Evolutionary conservation across 2,329 filamentous ascomycete genomes (phyloP), one percentile per base, ranked within the genome.

Genomic region (Cordyceps militaris): DNA sequence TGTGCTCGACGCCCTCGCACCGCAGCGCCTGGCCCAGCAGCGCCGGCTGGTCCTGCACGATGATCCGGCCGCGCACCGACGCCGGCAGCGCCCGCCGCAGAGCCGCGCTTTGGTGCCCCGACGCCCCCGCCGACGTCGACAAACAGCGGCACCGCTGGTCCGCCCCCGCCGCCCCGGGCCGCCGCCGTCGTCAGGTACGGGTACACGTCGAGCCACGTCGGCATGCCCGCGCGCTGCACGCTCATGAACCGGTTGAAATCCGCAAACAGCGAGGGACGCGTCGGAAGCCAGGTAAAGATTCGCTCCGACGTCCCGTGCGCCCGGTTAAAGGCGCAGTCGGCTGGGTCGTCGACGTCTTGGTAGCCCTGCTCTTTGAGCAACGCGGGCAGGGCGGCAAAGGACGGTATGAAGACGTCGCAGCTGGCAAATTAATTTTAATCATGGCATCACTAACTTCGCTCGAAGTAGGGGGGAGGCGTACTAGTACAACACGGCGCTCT

Each of bases 31-130:
- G 60, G 10, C 59, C 57, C 5, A 70, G 24, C 1, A 71, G 63
- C 10, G 63, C 63, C 0, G 64, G 62, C n/a, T 65, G 59, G 38
- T 70, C 66, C 54, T 67, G 62, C 30, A 72, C 60, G 8, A 68
- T 51, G 19, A 71, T 32, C 11, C 28, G 16, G 16, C 38, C 38
- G 3, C 11, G 19, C 23, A 53, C 23, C 21, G 10, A 7, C 7
- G 16, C 30, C 14, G 53, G 28, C 10, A 48, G 40, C 10, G 42
- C 42, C n/a, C 26, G 13, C 6, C 52, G 24, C 26, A 55, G 24
- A 7, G 42, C 40, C 8, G 26, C 19, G 42, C 52, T 36, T 21
- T 55, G 52, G 21, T 47, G 52, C 8, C 28, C 51, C 52, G 30
- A 55, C 11, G 40, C 52, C 52, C 11, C 52, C 63, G 11, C 62